Evolutionary conservation across 1,139 yeast genomes (phyloP).

Genomic region (Hyphopichia pseudoburtonii): DNA sequence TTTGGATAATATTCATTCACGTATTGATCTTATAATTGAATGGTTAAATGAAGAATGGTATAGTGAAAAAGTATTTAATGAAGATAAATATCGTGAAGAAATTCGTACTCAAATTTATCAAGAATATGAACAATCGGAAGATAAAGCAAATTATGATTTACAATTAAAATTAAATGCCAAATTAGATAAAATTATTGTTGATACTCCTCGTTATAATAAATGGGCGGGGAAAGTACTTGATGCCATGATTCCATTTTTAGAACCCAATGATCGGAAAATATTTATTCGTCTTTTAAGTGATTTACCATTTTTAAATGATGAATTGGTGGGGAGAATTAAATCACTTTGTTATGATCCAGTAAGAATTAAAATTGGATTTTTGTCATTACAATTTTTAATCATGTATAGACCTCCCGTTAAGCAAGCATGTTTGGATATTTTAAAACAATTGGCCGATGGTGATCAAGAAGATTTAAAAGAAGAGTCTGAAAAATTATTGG

Average conservation of each 20-base stretch:
- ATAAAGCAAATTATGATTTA: constrained; percentile 9
- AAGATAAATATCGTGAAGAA: constrained; percentile 19
- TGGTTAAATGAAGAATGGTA: constrained; percentile 99
- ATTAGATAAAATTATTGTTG: constrained; percentile 12
- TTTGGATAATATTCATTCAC: constrained; percentile 66
- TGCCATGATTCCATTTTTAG: constrained; percentile 79
- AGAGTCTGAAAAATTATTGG: constrained; percentile 54
- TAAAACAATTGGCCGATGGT: constrained; percentile 54
- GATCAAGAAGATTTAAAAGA: constrained; percentile 55
- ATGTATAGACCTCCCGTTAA: constrained; percentile 90
- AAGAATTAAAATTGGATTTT: constrained; percentile 75
- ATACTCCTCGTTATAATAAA: constrained; percentile 53
- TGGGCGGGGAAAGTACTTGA: constrained; percentile 80
- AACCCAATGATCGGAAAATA: constrained; percentile 72
- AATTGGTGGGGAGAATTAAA: constrained; percentile 61
- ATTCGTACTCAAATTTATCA: constrained; percentile 13
- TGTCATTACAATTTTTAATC: constrained; percentile 74
- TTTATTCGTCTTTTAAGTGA: constrained; percentile 85
- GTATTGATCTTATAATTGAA: constrained; percentile 77
- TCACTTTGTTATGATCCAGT: constrained; percentile 86
- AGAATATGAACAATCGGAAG: constrained; percentile 13
- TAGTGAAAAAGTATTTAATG: constrained; percentile 54
- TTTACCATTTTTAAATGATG: constrained; percentile 69
- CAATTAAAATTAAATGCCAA: constrained; percentile 10
- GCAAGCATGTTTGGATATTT: constrained; percentile 60